Evolutionary conservation across 2,329 filamentous ascomycete genomes (phyloP).

Genomic region (Emydomyces testavorans): DNA sequence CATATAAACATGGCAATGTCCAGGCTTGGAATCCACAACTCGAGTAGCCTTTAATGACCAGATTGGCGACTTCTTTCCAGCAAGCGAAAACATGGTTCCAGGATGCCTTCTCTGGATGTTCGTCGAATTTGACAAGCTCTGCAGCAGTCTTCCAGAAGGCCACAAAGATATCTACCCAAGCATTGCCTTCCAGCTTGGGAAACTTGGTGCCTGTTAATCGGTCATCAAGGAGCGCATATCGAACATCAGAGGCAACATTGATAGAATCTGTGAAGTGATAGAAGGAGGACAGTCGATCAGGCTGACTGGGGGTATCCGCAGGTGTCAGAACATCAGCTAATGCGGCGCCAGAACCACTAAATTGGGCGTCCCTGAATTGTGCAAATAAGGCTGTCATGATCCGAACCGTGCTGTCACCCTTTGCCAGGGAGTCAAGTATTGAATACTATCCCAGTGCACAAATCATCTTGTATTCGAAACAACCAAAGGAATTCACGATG

Average conservation of each 20-base stretch:
- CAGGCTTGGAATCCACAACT: conserved; percentile 68
- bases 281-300: conserved; percentile 57
- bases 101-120: conserved; percentile 37
- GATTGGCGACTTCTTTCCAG: conserved; percentile 75
- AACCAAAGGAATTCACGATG: not conserved
- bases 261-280: conserved; percentile 58
- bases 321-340: conserved; percentile 68
- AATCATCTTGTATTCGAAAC: not conserved
- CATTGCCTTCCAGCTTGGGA: conserved; percentile 55
- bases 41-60: conserved; percentile 69
- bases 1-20: conserved; percentile 85
- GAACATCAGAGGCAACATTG: conserved; percentile 57
- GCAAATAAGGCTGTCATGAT: conserved; percentile 62
- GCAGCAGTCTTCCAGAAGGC: conserved; percentile 74
- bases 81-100: conserved; percentile 76
- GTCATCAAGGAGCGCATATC: conserved; percentile 56
- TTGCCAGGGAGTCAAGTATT: not conserved
- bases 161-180: conserved; percentile 79
- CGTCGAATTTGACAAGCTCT: conserved; percentile 56
- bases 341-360: conserved; percentile 53
- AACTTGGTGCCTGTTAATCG: conserved; percentile 44
- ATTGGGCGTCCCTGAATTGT: conserved; percentile 60
- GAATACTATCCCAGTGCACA: not conserved
- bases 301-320: conserved; percentile 49
- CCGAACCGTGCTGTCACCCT: too few species aligned